These are phyloP conservation scores for Antrodiella citrinella DNA, from an alignment of 768 basidiomycete genomes.

Conservation along the genomic window DNA sequence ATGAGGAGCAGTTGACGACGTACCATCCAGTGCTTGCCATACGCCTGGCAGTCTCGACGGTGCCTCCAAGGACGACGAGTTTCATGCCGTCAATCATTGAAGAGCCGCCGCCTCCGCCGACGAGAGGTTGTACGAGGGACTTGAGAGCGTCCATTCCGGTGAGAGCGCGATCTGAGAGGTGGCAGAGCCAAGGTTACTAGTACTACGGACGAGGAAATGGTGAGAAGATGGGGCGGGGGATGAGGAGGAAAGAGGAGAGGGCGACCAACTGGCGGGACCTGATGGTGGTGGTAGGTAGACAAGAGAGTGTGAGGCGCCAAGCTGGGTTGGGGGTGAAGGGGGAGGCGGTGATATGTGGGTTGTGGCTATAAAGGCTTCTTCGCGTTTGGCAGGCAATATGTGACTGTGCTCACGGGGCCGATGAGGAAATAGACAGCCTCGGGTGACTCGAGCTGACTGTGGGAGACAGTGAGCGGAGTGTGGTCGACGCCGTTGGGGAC, in stretches of 20 bases:
- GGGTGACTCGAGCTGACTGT: neutral
- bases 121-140: constrained; percentile 74
- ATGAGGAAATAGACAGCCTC: neutral
- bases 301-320: constrained; percentile 8
- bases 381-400: neutral
- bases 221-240: constrained; percentile 14
- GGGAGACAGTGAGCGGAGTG: constrained; percentile 3
- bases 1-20: constrained; percentile 16
- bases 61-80: constrained; percentile 82
- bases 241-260: constrained; percentile 18
- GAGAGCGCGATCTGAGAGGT: constrained; percentile 11
- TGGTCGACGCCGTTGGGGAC: constrained; percentile 16
- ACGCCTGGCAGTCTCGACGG: constrained; percentile 78
- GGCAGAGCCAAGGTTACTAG: constrained; percentile 33
- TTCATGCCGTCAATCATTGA: constrained; percentile 86
- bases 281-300: no score
- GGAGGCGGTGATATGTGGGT: constrained; percentile 2
- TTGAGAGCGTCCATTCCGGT: constrained; percentile 70
- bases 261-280: constrained; percentile 12
- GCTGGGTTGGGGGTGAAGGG: constrained; percentile 9
- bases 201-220: constrained; percentile 15
- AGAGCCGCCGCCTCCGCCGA: constrained; percentile 64
- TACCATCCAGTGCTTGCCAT: constrained; percentile 80
- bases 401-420: neutral
- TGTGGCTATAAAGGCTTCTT: neutral